Percentiles rank a stretch among this genome's conserved stretches.
phyloP scores from a whole-genome alignment of 305 asterid species.

The Solanum aculeatissimum region DNA sequence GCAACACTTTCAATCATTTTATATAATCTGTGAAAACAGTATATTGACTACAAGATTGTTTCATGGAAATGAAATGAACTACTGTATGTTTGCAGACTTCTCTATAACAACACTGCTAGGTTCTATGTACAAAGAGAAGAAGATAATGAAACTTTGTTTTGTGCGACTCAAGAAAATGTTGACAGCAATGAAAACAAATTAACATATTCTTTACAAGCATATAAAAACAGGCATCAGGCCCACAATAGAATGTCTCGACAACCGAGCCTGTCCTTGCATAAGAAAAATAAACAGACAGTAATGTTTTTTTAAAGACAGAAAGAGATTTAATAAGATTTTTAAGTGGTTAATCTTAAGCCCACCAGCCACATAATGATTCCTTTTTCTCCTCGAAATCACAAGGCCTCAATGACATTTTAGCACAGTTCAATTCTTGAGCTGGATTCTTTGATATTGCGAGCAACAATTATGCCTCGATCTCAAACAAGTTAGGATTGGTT shows the following conservation, averaged over 20 bases:
- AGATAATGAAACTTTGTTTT: not conserved
- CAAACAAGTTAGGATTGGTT: not conserved
- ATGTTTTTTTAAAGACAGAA: not conserved
- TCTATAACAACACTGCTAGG: not conserved
- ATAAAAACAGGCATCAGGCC: constrained; percentile 6
- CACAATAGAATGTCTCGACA: constrained; percentile 17
- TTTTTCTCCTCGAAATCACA: not conserved
- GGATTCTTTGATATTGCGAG: not conserved
- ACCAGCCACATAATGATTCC: constrained; percentile 3
- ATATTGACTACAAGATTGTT: not conserved
- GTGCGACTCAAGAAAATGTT: not conserved
- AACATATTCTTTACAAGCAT: constrained; percentile 14
- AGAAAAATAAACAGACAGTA: not conserved
- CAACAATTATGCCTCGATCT: not conserved
- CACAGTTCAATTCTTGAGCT: not conserved
- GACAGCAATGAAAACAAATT: not conserved
- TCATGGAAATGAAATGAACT: not conserved
- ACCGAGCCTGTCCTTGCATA: constrained; percentile 4
- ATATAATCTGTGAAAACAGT: not conserved
- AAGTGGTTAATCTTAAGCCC: not conserved
- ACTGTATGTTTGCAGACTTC: not conserved
- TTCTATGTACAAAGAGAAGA: not conserved
- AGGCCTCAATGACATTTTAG: not conserved
- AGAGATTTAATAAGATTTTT: not conserved
- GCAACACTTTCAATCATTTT: not conserved